These are phyloP conservation scores for Globisporangium viniferum DNA, from an alignment of 352 stramenopile species.

Conservation along the genomic window DNA sequence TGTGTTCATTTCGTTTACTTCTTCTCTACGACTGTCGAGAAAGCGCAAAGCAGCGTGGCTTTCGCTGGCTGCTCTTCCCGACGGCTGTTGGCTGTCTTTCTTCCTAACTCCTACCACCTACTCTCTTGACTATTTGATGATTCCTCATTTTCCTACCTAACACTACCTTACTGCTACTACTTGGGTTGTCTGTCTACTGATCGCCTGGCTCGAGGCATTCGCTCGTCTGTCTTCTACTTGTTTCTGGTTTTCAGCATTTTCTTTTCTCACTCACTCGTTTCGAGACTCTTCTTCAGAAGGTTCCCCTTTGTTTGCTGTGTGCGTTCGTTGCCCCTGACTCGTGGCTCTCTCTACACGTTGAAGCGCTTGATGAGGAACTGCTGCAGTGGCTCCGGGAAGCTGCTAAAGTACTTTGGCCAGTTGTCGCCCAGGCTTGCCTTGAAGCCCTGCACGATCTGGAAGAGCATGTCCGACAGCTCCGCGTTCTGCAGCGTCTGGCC, in stretches of 20 bases:
- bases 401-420: conserved; percentile 83
- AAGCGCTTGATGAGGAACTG: conserved; percentile 81
- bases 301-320: background rate
- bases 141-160: conserved; percentile 1
- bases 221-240: background rate
- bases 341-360: conserved; percentile 51
- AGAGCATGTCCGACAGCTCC: conserved; percentile 84
- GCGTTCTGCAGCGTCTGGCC: conserved; percentile 71
- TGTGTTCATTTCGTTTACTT: background rate
- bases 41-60: too few species aligned
- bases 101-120: background rate
- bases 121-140: conserved; percentile 2
- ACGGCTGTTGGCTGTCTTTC: background rate
- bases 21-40: background rate
- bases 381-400: conserved; percentile 76
- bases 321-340: background rate
- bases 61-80: background rate
- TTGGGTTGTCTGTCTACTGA: background rate
- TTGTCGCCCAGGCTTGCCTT: conserved; percentile 86
- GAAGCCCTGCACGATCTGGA: conserved; percentile 87
- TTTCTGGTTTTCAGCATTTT: background rate
- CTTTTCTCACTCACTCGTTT: background rate
- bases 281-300: background rate
- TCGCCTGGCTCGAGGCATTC: background rate
- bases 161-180: conserved; percentile 1